phyloP scores from a whole-genome alignment of 192 early-diverging fungal genomes.

The Coemansia sp. region DNA sequence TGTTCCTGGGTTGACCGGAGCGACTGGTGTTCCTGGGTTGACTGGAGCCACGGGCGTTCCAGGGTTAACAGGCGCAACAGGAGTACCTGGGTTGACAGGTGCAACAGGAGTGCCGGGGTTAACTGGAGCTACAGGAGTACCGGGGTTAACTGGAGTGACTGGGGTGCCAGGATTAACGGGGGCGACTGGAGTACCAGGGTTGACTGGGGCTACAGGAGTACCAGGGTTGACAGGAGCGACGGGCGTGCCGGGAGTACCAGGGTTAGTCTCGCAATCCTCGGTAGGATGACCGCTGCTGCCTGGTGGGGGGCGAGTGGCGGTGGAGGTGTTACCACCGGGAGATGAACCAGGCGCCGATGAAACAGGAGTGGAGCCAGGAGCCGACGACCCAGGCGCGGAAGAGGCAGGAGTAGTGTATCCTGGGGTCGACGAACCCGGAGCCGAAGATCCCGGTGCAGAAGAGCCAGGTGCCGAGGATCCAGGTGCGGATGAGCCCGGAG shows the following conservation, averaged over 20 bases:
- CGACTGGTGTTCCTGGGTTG: not conserved
- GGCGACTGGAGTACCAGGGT: not conserved
- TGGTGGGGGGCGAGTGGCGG: slow-evolving; percentile 9
- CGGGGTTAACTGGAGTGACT: not conserved
- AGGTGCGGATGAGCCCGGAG: slow-evolving; percentile 14
- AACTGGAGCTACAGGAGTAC: not conserved
- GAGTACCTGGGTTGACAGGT: not conserved
- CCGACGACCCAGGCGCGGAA: slow-evolving; percentile 16
- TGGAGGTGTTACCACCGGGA: slow-evolving; percentile 14
- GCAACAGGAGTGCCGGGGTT: not conserved
- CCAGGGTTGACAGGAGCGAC: slow-evolving; percentile 7
- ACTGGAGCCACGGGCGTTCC: not conserved
- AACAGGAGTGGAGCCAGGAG: slow-evolving; percentile 1
- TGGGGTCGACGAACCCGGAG: slow-evolving; percentile 17
- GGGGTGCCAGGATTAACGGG: not conserved
- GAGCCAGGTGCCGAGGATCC: not conserved
- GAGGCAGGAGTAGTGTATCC: slow-evolving; percentile 19
- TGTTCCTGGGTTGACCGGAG: not conserved
- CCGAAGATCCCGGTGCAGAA: not conserved
- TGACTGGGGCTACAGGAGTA: not conserved
- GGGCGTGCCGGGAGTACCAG: slow-evolving; percentile 15
- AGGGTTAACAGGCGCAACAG: not conserved
- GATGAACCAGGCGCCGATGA: not conserved
- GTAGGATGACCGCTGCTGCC: slow-evolving; percentile 14
- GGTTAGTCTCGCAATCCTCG: slow-evolving; percentile 10